Base-by-base conservation (phyloP, 2,329 filamentous ascomycete genomes). In the Stagonosporopsis rhizophila region DNA sequence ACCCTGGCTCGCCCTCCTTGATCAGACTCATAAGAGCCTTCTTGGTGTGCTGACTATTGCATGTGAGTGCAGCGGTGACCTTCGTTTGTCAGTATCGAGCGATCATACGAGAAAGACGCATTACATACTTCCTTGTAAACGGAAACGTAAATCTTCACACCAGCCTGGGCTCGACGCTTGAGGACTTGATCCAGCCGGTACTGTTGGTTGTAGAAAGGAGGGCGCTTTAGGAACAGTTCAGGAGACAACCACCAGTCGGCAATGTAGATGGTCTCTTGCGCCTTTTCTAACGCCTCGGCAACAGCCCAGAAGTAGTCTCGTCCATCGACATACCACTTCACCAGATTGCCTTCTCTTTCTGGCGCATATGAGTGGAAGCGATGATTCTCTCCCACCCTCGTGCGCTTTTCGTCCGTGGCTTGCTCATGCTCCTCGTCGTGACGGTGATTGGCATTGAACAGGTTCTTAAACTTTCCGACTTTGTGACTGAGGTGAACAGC, bases 251-350 rank as follows among this genome's bases (percentile, higher is more conserved):
- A 98, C 95, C 94, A 99, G 71, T 98, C 95, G 57, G 84, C 89
- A 64, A 99, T 96, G 76, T 98, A 99, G 66, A 99, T 97, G 41
- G 89, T 89, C 77, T 98, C 94, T 70, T 90, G 90, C 34, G 95
- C 95, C 57, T 88, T 83, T 61, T 98, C 93, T n/a, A 98, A 82
- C 0, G 93, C 94, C 30, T 89, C 87, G 0, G 92, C 96, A 11
- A 99, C 92, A 17, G 95, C 89, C 75, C 92, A 96, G 75, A 95
- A 96, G 77, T 99, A 99, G 78, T 98, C 90, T 59, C 92, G 84
- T 3, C 92, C 95, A 73, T 98, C 95, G 11, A 98, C 91, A 77
- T 97, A 98, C 93, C 94, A 99, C 80, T 98, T 98, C 73, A 95
- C 83, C 55, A 90, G 82, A 75, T 98, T 97, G 25, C 88, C 89